Percentiles rank a stretch among this genome's conserved stretches.
phyloP scores from a whole-genome alignment of 108 stramenopile genomes.

The Nitzschia sp. region DNA sequence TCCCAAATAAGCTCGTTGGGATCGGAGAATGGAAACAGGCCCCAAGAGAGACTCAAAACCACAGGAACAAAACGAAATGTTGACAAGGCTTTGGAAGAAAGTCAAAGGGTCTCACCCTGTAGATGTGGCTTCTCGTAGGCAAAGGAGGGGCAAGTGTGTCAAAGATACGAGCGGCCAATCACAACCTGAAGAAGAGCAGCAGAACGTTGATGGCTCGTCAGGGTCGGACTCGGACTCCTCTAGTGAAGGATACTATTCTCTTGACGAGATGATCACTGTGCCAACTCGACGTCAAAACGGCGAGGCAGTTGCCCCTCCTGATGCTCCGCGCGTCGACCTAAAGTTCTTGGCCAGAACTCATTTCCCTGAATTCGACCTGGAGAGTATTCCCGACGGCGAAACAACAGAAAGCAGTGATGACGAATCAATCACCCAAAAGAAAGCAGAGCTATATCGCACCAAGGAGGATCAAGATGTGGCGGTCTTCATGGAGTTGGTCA shows the following conservation, averaged over 20 bases:
- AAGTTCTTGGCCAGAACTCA: background rate
- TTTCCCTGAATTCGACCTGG: constrained; percentile 3
- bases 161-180: too few relatives aligned
- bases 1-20: too few relatives aligned
- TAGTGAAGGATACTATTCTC: background rate
- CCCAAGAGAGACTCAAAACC: too few relatives aligned
- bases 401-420: background rate
- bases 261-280: background rate
- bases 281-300: background rate
- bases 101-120: constrained; percentile 2
- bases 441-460: background rate
- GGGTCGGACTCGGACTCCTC: background rate
- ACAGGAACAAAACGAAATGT: background rate
- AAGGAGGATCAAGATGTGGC: constrained; percentile 44
- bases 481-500: constrained; percentile 29
- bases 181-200: background rate
- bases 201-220: background rate
- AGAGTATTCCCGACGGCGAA: constrained; percentile 2
- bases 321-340: background rate
- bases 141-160: too few relatives aligned
- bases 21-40: too few relatives aligned
- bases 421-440: background rate
- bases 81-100: background rate
- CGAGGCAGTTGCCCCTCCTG: background rate
- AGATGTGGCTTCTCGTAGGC: too few relatives aligned